phyloP scores from a whole-genome alignment of 345 rosid species.

The Ailanthus altissimus region DNA sequence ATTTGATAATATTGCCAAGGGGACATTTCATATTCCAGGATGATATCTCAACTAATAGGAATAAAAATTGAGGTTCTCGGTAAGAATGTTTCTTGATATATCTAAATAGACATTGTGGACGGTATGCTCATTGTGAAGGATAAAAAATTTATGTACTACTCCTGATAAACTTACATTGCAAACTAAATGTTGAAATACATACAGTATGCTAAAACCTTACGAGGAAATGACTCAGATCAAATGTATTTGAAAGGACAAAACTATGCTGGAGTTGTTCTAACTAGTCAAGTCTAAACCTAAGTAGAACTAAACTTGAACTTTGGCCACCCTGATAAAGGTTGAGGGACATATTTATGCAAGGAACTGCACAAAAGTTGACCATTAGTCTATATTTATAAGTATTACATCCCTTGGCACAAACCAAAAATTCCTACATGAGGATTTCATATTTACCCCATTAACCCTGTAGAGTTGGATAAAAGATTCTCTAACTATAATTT shows the following conservation, averaged over 20 bases:
- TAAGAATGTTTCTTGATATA: neutral
- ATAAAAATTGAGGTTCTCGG: neutral
- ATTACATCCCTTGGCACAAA: neutral
- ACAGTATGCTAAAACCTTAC: neutral
- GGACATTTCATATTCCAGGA: neutral
- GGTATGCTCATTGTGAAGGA: neutral
- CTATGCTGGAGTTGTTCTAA: too few relatives aligned
- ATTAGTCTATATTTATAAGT: neutral
- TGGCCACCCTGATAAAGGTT: too few relatives aligned
- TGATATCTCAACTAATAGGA: neutral
- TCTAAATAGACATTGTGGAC: neutral
- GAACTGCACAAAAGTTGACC: too few relatives aligned
- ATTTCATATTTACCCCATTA: neutral
- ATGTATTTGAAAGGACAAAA: too few relatives aligned
- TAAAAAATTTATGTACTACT: neutral
- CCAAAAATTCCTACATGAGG: neutral
- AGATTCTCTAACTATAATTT: neutral
- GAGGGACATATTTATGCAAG: neutral
- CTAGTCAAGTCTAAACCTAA: too few relatives aligned
- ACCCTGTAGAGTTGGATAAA: neutral
- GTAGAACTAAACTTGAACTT: too few relatives aligned
- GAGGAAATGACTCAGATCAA: too few relatives aligned
- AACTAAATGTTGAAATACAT: neutral
- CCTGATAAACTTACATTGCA: neutral
- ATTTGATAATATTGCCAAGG: neutral